Percentiles rank a stretch among this genome's conserved stretches.
Conservation (phyloP, 2,329 filamentous ascomycete species). For the Keithomyces neogunnii region DNA sequence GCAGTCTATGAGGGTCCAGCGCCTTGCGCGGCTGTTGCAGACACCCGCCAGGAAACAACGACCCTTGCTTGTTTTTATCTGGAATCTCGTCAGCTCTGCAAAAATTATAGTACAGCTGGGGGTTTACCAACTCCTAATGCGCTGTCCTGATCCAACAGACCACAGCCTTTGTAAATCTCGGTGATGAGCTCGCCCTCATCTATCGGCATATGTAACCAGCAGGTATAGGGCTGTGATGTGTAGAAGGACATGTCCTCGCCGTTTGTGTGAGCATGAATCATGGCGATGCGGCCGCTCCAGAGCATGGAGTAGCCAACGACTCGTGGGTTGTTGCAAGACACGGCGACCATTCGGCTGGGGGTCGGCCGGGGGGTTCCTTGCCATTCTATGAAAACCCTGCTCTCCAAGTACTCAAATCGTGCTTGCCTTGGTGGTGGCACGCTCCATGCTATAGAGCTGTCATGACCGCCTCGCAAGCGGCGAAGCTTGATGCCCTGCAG, state of each 20-base stretch:
- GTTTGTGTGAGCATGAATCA: background rate
- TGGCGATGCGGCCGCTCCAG: background rate
- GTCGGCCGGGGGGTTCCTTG: background rate
- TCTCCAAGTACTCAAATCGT: background rate
- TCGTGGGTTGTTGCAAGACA: background rate
- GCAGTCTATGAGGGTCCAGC: no score
- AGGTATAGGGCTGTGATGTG: no score
- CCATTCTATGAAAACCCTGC: background rate
- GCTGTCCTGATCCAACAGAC: background rate
- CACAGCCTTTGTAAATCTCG: no score
- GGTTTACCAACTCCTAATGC: background rate
- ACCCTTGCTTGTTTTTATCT: no score
- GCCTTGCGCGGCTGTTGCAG: no score
- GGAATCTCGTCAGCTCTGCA: no score
- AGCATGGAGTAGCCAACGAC: background rate
- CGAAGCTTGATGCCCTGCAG: background rate
- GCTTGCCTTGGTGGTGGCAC: background rate
- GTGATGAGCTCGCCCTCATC: no score
- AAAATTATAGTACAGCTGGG: background rate
- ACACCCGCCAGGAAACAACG: no score
- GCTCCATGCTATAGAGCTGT: background rate
- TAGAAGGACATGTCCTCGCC: no score
- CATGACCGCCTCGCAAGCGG: background rate
- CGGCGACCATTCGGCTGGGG: background rate
- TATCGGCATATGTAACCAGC: no score